A percentile compares a stretch with the other conserved stretches of the same genome.
phyloP scores from a whole-genome alignment of 208 protist genomes.

The Naegleria fowleri region DNA sequence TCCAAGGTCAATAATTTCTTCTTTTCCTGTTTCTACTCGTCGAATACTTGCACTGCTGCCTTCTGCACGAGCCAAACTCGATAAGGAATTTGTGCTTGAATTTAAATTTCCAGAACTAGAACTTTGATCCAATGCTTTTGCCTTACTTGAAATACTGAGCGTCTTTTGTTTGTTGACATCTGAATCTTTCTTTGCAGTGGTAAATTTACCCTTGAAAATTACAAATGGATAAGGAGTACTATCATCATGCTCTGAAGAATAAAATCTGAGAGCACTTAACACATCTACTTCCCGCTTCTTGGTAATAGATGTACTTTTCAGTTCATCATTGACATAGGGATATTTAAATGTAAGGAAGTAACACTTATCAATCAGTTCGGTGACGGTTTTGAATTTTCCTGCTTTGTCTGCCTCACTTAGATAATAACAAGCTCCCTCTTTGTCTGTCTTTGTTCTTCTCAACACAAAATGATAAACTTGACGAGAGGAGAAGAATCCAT shows the following conservation, averaged over 20 bases:
- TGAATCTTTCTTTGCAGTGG: not conserved
- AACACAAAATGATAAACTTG: slow-evolving; percentile 11
- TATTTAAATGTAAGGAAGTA: slow-evolving; percentile 4
- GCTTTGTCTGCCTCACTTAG: not conserved
- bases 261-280: not conserved
- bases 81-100: too few species aligned
- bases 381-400: not conserved
- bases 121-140: not conserved
- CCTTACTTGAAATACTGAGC: not conserved
- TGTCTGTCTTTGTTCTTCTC: not conserved
- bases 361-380: not conserved
- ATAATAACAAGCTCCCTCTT: not conserved
- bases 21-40: too few species aligned
- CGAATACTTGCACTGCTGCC: too few species aligned
- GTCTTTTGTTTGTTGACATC: not conserved
- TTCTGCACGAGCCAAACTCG: too few species aligned
- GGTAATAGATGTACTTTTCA: not conserved
- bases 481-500: not conserved
- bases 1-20: too few species aligned
- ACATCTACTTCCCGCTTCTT: not conserved
- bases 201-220: not conserved
- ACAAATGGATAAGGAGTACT: not conserved
- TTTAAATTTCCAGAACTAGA: too few species aligned
- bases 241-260: not conserved
- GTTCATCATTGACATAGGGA: not conserved